A percentile compares a stretch with the other conserved stretches of the same genome.
Conservation (phyloP, 257 asterid genomes). For the Eucommia ulmoides region DNA sequence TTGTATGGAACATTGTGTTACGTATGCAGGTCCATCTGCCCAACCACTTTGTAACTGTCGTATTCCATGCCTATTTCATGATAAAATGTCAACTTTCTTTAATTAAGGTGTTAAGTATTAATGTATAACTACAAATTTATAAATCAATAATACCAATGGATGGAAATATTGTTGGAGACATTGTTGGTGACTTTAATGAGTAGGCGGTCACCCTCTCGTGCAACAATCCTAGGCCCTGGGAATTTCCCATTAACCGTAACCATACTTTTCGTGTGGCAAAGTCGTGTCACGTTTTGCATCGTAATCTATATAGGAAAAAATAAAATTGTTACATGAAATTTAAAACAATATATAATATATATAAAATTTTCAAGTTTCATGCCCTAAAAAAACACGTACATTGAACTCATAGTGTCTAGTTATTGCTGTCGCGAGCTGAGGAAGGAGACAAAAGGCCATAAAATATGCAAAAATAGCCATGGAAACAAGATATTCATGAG, state of each 20-base stretch:
- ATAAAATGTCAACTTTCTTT: not conserved
- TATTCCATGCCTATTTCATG: constrained; percentile 11
- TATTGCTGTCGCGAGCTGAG: no score
- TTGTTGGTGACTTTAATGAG: not conserved
- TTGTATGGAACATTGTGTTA: constrained; percentile 16
- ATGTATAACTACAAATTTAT: not conserved
- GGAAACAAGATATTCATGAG: no score
- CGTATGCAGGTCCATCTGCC: constrained; percentile 7
- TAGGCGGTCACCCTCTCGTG: not conserved
- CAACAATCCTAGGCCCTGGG: not conserved
- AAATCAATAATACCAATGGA: not conserved
- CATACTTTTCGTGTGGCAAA: not conserved
- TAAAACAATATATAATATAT: no score
- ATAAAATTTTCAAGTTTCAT: no score
- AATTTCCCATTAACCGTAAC: not conserved
- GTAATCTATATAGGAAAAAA: not conserved
- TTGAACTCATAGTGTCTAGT: not conserved
- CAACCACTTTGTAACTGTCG: constrained; percentile 14
- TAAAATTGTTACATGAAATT: not conserved
- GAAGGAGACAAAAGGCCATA: no score
- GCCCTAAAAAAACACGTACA: not conserved
- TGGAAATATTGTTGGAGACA: not conserved
- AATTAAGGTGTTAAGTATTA: not conserved
- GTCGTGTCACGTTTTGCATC: not conserved
- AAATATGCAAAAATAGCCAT: no score